Base-by-base conservation (phyloP, 75 land plant genomes). In the Isoetes taiwanensis region DNA sequence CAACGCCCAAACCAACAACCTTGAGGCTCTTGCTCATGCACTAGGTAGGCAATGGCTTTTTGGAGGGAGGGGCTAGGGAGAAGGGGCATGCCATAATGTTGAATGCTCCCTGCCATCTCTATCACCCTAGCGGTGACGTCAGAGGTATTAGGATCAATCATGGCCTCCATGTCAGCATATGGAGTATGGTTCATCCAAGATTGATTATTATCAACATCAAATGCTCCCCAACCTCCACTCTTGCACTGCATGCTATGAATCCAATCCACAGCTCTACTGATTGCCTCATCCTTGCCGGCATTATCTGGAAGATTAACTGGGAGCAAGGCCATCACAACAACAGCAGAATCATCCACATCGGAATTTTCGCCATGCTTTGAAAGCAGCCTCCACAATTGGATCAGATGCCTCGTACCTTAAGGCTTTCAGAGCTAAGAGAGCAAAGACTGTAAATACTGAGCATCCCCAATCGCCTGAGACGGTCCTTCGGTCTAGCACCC, bases 1-100 rank as follows among this genome's bases (percentile, higher is more conserved):
- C 56, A 53, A 12, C 56, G 6, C 56, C 56, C 56, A 16, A 53
- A 53, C 56, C 56, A 53, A 32, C 56, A 53, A 4, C 56, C 56
- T 16, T 53, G 32, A 9, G 3, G 3, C 29, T 53, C 56, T 16
- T 53, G 56, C 56, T 53, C 56, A 12, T 26, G 2, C 56, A 2
- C 8, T 5, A 53, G 56, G 56, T 53, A 53, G 8, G 23, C 56
- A 3, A 53, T 5, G 9, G n/a, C 56, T 16, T 32, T 20, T 2
- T 53, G 32, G 4, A 3, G 8, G 9, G 28, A 10, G 9, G 56
- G 23, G 28, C 32, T 29, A 29, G 56, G 56, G 32, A 24, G 26
- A n/a, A n/a, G n/a, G n/a, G n/a, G n/a, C 26, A 10, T 2, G 8
- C 2, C 30, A 32, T 23, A 11, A 12, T 16, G 9, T 4, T 20